Percentiles rank a stretch among this genome's conserved stretches.
These are phyloP conservation scores for Penicillium cosmopolitanum DNA, from an alignment of 495 filamentous ascomycete genomes.

Conservation along the genomic window DNA sequence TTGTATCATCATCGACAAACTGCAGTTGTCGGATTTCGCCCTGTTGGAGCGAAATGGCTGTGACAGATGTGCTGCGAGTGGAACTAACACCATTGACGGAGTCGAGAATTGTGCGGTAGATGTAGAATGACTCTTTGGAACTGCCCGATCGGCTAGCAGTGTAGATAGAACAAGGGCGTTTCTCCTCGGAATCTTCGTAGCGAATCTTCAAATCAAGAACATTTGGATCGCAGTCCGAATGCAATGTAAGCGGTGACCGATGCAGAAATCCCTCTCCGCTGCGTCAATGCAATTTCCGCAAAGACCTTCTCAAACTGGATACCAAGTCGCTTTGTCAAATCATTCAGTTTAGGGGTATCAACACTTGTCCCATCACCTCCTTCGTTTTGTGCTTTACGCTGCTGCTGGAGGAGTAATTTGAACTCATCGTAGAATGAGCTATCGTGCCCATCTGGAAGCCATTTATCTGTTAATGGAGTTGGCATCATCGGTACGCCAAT, in stretches of 20 bases:
- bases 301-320: constrained; percentile 60
- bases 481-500: constrained; percentile 37
- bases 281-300: constrained; percentile 59
- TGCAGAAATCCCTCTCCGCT: constrained; percentile 59
- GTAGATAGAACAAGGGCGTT: constrained; percentile 40
- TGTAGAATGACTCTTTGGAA: constrained; percentile 21
- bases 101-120: constrained; percentile 49
- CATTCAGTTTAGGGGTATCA: constrained; percentile 54
- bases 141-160: constrained; percentile 37
- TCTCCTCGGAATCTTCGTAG: constrained; percentile 36
- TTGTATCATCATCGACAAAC: constrained; percentile 57
- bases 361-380: constrained; percentile 28
- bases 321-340: constrained; percentile 53
- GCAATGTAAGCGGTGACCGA: constrained; percentile 50
- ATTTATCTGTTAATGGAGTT: constrained; percentile 33
- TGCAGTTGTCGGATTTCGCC: constrained; percentile 56
- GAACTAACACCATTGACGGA: constrained; percentile 61
- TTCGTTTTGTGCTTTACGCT: constrained; percentile 28
- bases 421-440: constrained; percentile 53
- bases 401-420: constrained; percentile 42
- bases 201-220: constrained; percentile 43
- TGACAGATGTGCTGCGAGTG: constrained; percentile 42
- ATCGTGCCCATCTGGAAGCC: constrained; percentile 44
- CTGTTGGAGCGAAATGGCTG: constrained; percentile 44
- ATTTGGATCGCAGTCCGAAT: constrained; percentile 42